These are phyloP conservation scores for Mortierella claussenii DNA, from an alignment of 192 early-diverging fungal genomes.

Conservation along the genomic window DNA sequence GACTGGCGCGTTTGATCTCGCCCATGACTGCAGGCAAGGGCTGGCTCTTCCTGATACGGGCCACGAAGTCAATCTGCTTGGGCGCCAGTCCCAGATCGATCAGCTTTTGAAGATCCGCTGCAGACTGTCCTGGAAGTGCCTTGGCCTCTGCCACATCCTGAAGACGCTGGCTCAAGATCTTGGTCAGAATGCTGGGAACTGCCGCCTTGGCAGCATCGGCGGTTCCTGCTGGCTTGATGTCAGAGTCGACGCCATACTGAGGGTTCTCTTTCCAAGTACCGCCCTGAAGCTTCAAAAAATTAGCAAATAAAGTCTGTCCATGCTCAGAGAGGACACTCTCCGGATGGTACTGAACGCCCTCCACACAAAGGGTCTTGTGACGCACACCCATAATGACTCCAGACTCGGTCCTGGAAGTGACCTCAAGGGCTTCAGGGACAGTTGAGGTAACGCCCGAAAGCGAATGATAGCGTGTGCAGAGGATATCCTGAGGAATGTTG, in stretches of 20 bases:
- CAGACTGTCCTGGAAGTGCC: conserved; percentile 76
- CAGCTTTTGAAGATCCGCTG: conserved; percentile 73
- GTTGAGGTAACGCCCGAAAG: conserved; percentile 88
- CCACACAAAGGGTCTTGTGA: conserved; percentile 88
- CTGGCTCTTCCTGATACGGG: conserved; percentile 69
- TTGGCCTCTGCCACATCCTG: conserved; percentile 80
- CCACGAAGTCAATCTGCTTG: conserved; percentile 79
- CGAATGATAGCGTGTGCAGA: conserved; percentile 96
- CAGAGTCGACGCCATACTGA: conserved; percentile 50
- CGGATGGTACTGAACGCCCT: conserved; percentile 99
- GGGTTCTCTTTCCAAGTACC: conserved; percentile 87
- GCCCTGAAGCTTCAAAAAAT: conserved; percentile 89
- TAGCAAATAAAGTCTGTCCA: conserved; percentile 87
- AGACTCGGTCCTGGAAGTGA: conserved; percentile 87
- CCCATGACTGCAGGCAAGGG: conserved; percentile 83
- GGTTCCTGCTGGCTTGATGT: conserved; percentile 61
- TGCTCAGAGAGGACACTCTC: conserved; percentile 96
- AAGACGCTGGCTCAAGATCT: conserved; percentile 84
- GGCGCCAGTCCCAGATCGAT: conserved; percentile 81
- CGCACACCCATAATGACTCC: conserved; percentile 95
- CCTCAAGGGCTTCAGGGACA: conserved; percentile 83
- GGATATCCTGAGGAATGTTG: conserved; percentile 85
- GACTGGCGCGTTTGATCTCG: conserved; percentile 99
- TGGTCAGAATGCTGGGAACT: conserved; percentile 78
- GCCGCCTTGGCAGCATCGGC: conserved; percentile 43